Base-by-base conservation (phyloP, 2,329 filamentous ascomycete species). In the Truncatella angustata region DNA sequence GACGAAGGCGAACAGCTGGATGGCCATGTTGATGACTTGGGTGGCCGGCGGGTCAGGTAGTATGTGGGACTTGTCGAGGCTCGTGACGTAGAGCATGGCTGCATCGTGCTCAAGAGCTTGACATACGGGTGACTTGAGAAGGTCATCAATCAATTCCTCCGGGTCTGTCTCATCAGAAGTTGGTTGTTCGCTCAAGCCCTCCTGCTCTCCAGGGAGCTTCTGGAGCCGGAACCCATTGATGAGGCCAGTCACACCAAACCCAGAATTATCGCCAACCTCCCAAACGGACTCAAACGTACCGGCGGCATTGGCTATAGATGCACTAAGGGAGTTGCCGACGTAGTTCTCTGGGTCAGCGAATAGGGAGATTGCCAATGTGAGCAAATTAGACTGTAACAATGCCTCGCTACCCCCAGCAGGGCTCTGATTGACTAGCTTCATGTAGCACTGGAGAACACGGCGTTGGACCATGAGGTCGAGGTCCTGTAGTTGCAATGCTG, bases 321-420 rank as follows among this genome's bases (percentile, higher is more conserved):
- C 88, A 63, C 93, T 96, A 44, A 97, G 69, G 2, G 91, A 93
- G 61, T 85, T 93, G 14, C 90, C 86, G 0, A 85, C 85, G 65
- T 96, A 95, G 62, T 90, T 91, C 53, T 95, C 91, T 0, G 93
- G 91, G 62, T 97, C 92, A 0, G 94, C 91, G 68, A 99, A 97
- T 1, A 93, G 87, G 0, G 91, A 90, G 24, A 97, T 88, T 1
- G 92, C 91, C 20, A 96, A 78, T 1, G 92, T 94, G 34, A 99
- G 78, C 7, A 99, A 78, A 62, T 96, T 97, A 0, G 93, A 95
- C 63, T 97, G 91, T 21, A 96, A 77, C 9, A 97, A 79, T 2
- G 90, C 85, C 69, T 99, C 94, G 51, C 86, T 88, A 55, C 90
- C 90, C 36, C 90, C 91, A 14, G 87, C 82, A 34, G 94, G 91